phyloP scores from a whole-genome alignment of 331 rosid genomes.

The Telfairia occidentalis region DNA sequence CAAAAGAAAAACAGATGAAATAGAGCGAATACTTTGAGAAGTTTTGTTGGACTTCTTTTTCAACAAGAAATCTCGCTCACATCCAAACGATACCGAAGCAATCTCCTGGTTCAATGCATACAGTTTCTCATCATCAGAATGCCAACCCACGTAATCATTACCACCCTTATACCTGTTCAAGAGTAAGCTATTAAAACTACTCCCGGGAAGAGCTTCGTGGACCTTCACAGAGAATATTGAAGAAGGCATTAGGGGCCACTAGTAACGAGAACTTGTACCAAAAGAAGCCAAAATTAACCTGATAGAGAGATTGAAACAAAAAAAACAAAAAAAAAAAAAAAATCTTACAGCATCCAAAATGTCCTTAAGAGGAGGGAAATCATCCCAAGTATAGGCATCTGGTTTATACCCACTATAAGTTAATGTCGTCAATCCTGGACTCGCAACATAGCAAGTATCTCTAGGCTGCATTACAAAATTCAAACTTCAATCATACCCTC shows the following conservation, averaged over 20 bases:
- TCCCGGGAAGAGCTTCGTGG: slow-evolving; percentile 79
- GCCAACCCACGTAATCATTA: slow-evolving; percentile 82
- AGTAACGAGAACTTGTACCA: not conserved
- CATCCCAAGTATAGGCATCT: slow-evolving; percentile 73
- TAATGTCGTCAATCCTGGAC: slow-evolving; percentile 57
- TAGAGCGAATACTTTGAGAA: slow-evolving; percentile 31
- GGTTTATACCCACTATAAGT: slow-evolving; percentile 84
- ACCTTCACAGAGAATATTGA: slow-evolving; percentile 37
- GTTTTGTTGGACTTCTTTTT: slow-evolving; percentile 48
- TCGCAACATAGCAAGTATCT: slow-evolving; percentile 79
- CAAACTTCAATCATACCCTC: not conserved
- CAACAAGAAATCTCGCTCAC: slow-evolving; percentile 78
- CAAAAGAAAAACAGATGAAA: not conserved
- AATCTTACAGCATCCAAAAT: slow-evolving; percentile 56
- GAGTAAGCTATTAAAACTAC: slow-evolving; percentile 79
- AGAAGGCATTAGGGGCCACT: not conserved
- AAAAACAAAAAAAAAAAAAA: too few relatives aligned
- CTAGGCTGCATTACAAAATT: slow-evolving; percentile 52
- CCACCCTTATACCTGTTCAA: slow-evolving; percentile 80
- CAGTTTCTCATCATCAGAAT: slow-evolving; percentile 85
- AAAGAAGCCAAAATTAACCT: not conserved
- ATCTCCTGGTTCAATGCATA: slow-evolving; percentile 77
- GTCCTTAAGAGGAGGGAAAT: slow-evolving; percentile 56
- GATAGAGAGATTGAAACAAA: slow-evolving; percentile 3
- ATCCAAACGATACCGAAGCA: slow-evolving; percentile 75